Conservation (phyloP, 306 rosid species). For the Cicer yamashitae region DNA sequence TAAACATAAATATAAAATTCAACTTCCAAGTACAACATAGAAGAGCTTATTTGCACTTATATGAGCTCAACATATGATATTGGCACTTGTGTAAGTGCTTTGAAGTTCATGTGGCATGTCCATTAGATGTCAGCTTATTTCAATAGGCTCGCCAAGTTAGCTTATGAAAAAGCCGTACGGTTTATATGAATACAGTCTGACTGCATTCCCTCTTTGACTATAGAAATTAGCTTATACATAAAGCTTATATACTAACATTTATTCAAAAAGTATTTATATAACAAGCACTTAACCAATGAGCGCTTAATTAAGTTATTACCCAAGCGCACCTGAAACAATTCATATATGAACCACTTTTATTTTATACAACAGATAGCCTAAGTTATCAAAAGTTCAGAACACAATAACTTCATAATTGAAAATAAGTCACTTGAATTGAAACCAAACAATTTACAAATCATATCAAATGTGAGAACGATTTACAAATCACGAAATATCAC, state of each 20-base stretch:
- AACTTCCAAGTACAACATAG: conserved; percentile 10
- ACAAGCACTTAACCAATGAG: background rate
- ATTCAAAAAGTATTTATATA: background rate
- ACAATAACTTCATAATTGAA: background rate
- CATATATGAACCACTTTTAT: background rate
- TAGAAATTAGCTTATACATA: background rate
- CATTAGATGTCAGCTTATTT: conserved; percentile 1
- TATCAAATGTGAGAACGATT: background rate
- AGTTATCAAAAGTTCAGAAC: background rate
- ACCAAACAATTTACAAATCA: background rate
- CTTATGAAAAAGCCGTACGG: background rate
- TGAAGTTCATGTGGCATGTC: background rate
- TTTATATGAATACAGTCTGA: background rate
- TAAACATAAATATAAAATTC: conserved; percentile 4
- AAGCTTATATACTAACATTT: background rate
- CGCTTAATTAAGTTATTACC: background rate
- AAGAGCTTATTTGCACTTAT: background rate
- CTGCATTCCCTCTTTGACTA: background rate
- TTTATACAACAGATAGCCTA: background rate
- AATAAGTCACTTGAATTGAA: background rate
- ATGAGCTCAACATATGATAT: background rate
- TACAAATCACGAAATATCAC: conserved; percentile 2
- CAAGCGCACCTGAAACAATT: background rate
- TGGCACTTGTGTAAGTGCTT: background rate
- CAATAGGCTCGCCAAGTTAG: background rate